phyloP scores from a whole-genome alignment of 352 stramenopile species.

The Pythium brachiatum region DNA sequence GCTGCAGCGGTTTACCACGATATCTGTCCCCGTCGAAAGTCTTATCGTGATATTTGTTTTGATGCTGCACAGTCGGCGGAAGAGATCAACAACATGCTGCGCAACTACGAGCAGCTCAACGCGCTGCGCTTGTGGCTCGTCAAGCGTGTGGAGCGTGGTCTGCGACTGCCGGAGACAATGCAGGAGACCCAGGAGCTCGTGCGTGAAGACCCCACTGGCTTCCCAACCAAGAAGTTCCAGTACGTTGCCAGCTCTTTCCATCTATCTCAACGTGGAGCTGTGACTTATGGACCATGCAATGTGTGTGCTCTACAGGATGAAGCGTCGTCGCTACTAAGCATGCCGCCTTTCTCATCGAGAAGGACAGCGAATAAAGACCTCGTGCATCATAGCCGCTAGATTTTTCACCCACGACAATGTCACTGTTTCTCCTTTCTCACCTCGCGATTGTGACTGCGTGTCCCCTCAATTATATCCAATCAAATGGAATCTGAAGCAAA shows the following conservation, averaged over 20 bases:
- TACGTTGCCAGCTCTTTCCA: constrained; percentile 24
- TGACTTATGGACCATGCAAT: background rate
- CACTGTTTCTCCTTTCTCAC: background rate
- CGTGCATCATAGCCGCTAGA: background rate
- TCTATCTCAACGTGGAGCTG: background rate
- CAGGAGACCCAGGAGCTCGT: constrained; percentile 80
- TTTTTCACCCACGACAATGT: constrained; percentile 1
- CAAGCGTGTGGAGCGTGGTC: constrained; percentile 77
- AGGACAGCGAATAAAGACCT: constrained; percentile 1
- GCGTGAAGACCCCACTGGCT: constrained; percentile 81
- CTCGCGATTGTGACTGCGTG: background rate
- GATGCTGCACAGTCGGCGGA: constrained; percentile 53
- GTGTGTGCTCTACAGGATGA: constrained; percentile 36
- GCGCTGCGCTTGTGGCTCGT: constrained; percentile 72
- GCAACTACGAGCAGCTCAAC: constrained; percentile 80
- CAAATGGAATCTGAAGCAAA: background rate
- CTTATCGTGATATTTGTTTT: background rate
- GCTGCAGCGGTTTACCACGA: background rate
- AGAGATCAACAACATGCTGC: constrained; percentile 87
- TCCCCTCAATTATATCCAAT: background rate
- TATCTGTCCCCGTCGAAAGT: too few relatives aligned
- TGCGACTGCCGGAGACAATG: constrained; percentile 69
- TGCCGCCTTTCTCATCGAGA: background rate
- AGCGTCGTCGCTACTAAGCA: constrained; percentile 65
- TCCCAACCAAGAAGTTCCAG: constrained; percentile 81